phyloP scores from a whole-genome alignment of 495 filamentous ascomycete species.

The Halenospora varia region DNA sequence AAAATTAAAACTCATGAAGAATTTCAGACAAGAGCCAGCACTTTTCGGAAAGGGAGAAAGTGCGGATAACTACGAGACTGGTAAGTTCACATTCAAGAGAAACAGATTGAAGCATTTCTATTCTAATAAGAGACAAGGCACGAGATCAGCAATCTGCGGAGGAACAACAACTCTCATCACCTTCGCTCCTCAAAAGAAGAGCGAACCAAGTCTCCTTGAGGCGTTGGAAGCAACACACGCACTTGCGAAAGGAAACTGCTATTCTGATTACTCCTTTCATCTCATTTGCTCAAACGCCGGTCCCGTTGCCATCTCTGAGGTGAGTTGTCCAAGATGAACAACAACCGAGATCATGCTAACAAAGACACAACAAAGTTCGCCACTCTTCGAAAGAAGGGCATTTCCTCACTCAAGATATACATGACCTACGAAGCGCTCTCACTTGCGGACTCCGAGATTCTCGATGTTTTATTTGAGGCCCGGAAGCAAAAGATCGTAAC shows the following conservation, averaged over 20 bases:
- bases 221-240: conserved; percentile 45
- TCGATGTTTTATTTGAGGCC: conserved; percentile 49
- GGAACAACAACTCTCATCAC: conserved; percentile 58
- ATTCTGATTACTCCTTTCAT: conserved; percentile 61
- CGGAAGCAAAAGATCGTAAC: conserved; percentile 46
- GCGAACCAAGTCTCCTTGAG: conserved; percentile 41
- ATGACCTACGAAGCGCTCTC: conserved; percentile 60
- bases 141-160: conserved; percentile 53
- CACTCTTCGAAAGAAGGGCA: conserved; percentile 41
- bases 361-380: too few species aligned
- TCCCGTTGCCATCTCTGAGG: conserved; percentile 33
- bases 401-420: conserved; percentile 57
- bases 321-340: too few species aligned
- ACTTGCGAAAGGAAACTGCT: conserved; percentile 41
- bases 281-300: conserved; percentile 52
- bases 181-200: conserved; percentile 52
- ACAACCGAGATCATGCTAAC: too few species aligned
- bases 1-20: not conserved
- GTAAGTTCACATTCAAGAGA: conserved; percentile 11
- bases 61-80: conserved; percentile 47
- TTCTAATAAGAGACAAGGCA: conserved; percentile 28
- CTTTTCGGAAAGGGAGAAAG: conserved; percentile 46
- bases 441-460: conserved; percentile 51
- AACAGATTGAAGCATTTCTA: not conserved
- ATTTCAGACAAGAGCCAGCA: conserved; percentile 31